These are phyloP conservation scores for Pouteria glomerata DNA, from an alignment of 148 eudicot species.

Conservation along the genomic window DNA sequence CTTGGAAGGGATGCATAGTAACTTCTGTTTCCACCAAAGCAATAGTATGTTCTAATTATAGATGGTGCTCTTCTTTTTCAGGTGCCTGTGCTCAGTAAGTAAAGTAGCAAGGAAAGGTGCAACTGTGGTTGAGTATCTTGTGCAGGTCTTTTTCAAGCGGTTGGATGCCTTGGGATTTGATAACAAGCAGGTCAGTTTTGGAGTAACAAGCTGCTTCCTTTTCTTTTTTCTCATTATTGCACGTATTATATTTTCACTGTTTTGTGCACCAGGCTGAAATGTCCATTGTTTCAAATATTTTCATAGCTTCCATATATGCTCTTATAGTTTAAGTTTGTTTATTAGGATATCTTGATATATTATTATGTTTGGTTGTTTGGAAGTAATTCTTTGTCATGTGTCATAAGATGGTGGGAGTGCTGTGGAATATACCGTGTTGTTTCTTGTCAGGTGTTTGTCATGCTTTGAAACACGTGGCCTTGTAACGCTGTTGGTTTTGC, in stretches of 20 bases:
- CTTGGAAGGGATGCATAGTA: not conserved
- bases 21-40: not conserved
- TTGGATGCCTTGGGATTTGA: slow-evolving; percentile 74
- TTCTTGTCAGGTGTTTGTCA: too few species aligned
- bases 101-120: slow-evolving; percentile 84
- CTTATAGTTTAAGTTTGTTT: not conserved
- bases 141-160: slow-evolving; percentile 75
- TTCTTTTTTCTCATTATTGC: not conserved
- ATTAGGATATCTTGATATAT: not conserved
- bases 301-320: not conserved
- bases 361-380: not conserved
- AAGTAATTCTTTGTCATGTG: too few species aligned
- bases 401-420: too few species aligned
- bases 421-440: too few species aligned
- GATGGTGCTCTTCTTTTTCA: slow-evolving; percentile 21
- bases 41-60: not conserved
- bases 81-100: slow-evolving; percentile 90
- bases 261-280: not conserved
- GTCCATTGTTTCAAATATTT: not conserved
- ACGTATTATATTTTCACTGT: not conserved
- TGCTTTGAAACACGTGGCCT: too few species aligned
- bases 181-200: slow-evolving; percentile 64
- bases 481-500: too few species aligned
- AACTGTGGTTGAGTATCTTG: slow-evolving; percentile 62
- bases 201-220: not conserved